Conservation (phyloP, 345 rosid species). For the Eucalyptus leucophloia region DNA sequence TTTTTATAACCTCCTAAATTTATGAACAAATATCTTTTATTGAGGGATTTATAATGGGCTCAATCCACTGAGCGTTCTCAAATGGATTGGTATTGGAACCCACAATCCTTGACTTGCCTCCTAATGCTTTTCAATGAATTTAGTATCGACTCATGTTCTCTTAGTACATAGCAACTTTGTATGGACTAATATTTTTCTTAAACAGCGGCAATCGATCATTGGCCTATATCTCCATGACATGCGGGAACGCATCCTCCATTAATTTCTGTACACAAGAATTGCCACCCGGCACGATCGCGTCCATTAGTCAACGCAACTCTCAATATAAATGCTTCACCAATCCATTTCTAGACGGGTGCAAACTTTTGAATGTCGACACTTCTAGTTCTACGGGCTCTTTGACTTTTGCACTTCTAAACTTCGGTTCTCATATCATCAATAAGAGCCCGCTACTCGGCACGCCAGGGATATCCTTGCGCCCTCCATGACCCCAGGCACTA, state of each 20-base stretch:
- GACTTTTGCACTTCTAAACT: background rate
- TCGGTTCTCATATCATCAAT: background rate
- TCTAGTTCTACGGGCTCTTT: background rate
- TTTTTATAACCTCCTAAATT: background rate
- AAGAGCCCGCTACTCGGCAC: no score
- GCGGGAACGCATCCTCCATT: background rate
- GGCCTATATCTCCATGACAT: background rate
- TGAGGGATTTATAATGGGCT: background rate
- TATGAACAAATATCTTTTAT: background rate
- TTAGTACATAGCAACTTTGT: background rate
- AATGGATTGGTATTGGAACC: background rate
- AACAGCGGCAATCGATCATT: background rate
- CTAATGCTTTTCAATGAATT: background rate
- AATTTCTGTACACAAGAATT: background rate
- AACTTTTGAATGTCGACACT: background rate
- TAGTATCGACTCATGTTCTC: background rate
- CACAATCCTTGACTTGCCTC: background rate
- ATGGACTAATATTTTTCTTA: background rate
- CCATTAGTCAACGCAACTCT: background rate
- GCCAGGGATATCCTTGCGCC: no score
- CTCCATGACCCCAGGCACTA: no score
- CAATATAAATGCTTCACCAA: background rate
- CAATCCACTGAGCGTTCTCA: background rate
- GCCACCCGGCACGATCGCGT: background rate
- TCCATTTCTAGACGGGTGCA: background rate